Evolutionary conservation across 192 early-diverging fungal genomes (phyloP), one percentile per base, ranked within the genome.

Genomic region (Backusella westeae): DNA sequence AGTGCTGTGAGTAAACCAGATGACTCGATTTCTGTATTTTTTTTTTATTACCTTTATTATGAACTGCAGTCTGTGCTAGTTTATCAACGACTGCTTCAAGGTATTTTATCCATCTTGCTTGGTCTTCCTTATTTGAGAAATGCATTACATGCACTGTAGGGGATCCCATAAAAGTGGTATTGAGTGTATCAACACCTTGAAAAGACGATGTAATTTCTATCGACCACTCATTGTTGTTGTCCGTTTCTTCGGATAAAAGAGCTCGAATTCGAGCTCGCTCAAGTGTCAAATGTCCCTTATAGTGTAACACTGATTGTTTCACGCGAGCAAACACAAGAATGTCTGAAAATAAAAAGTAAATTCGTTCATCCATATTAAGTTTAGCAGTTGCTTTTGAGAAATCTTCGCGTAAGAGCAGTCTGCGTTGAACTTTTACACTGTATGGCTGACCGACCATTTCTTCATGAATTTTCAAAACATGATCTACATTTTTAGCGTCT

Each of bases 271-370:
- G 46, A 10, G 72, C 56, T 17, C 59, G 26, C 2, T 77, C 75
- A 34, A 81, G 46, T 14, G 21, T 34, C 4, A 81, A 29, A 26
- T 77, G 76, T 10, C 72, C 66, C 71, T 81, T 81, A 32, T 77
- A 81, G 19, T 76, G 80, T 29, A 81, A 42, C 3, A 32, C 38
- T 14, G 72, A 34, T 17, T 42, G 66, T 56, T 77, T 81, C 10
- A 34, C 49, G 38, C 67, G 71, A 32, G 66, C 80, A 49, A 77
- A 68, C 3, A 82, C 72, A 15, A 82, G 69, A 21, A 78, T 69
- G 49, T 78, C 80, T 26, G 66, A 71, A 49, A 82, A 82, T 7
- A 82, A 67, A 29, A 78, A 59, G 32, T 72, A 74, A 23, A 73
- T 46, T 36, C 70, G 73, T 8, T 71, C 67, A 36, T 82, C 77